A percentile compares a stretch with the other conserved stretches of the same genome.
phyloP scores from a whole-genome alignment of 805 yeast genomes.

The Ogataea thermomethanolica region DNA sequence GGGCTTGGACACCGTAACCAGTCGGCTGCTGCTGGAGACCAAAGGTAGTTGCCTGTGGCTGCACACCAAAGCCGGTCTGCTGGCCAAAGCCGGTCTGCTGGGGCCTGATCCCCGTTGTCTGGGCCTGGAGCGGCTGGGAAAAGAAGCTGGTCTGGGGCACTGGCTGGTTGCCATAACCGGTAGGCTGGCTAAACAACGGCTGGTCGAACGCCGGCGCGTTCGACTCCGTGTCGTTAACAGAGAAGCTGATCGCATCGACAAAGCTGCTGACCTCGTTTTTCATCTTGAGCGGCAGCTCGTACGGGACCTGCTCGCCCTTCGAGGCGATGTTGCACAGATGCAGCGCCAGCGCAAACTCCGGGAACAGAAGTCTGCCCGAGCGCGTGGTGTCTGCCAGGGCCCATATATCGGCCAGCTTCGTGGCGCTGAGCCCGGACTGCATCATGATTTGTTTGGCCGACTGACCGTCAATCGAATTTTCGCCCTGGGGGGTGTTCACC shows the following conservation, averaged over 20 bases:
- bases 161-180: slow-evolving; percentile 6
- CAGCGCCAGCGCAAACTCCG: slow-evolving; percentile 91
- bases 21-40: slow-evolving; percentile 27
- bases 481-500: slow-evolving; percentile 70
- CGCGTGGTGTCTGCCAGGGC: slow-evolving; percentile 82
- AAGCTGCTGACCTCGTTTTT: slow-evolving; percentile 82
- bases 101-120: slow-evolving; percentile 30
- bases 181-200: slow-evolving; percentile 14
- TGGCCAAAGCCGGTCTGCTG: slow-evolving; percentile 24
- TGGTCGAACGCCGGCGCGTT: slow-evolving; percentile 1
- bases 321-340: slow-evolving; percentile 77
- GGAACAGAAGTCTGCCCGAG: slow-evolving; percentile 82
- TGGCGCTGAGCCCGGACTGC: slow-evolving; percentile 74
- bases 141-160: slow-evolving; percentile 3
- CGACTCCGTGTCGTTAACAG: slow-evolving; percentile 51
- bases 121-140: slow-evolving; percentile 10
- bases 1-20: slow-evolving; percentile 46
- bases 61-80: background rate
- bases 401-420: slow-evolving; percentile 84
- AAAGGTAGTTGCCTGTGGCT: background rate
- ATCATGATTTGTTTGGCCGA: slow-evolving; percentile 76
- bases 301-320: slow-evolving; percentile 77
- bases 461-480: slow-evolving; percentile 63
- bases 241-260: slow-evolving; percentile 82
- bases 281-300: slow-evolving; percentile 64